Evolutionary conservation across 768 basidiomycete species (phyloP).

Genomic region (Piloderma croceum): DNA sequence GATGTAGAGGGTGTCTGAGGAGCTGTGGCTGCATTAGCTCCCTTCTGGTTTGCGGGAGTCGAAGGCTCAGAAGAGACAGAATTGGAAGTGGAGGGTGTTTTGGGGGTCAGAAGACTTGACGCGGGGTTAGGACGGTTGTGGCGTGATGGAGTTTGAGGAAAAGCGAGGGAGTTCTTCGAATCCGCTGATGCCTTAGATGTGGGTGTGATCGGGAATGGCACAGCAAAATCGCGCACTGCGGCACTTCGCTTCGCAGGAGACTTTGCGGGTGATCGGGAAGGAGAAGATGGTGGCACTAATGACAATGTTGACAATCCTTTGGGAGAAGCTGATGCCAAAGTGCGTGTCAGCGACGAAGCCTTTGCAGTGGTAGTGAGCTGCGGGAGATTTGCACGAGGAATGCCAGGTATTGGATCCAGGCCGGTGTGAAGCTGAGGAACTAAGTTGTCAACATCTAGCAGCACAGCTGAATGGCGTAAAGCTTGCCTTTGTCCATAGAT

Average conservation of each 20-base stretch:
- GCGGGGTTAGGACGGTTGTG: no score
- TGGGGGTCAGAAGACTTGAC: constrained; percentile 32
- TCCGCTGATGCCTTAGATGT: constrained; percentile 34
- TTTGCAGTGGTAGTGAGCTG: constrained; percentile 46
- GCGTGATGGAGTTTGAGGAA: constrained; percentile 65
- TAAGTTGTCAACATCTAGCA: constrained; percentile 5
- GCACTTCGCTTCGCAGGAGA: constrained; percentile 25
- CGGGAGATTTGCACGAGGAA: constrained; percentile 67
- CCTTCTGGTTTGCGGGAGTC: constrained; percentile 64
- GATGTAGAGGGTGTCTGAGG: constrained; percentile 70
- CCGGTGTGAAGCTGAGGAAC: constrained; percentile 46
- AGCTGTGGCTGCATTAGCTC: constrained; percentile 46
- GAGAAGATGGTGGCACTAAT: constrained; percentile 29
- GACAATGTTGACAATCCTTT: constrained; percentile 38
- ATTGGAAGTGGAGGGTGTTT: constrained; percentile 45
- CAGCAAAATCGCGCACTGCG: constrained; percentile 31
- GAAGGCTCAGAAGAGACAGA: constrained; percentile 42
- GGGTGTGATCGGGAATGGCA: constrained; percentile 47
- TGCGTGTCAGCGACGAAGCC: constrained; percentile 63
- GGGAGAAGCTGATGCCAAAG: constrained; percentile 69
- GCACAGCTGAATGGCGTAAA: not conserved
- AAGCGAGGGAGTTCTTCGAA: constrained; percentile 41
- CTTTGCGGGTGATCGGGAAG: constrained; percentile 31
- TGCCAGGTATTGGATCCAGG: constrained; percentile 38
- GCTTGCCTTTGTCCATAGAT: constrained; percentile 59